phyloP scores from a whole-genome alignment of 1,284 basidiomycete genomes.

The Melampsora medusae region DNA sequence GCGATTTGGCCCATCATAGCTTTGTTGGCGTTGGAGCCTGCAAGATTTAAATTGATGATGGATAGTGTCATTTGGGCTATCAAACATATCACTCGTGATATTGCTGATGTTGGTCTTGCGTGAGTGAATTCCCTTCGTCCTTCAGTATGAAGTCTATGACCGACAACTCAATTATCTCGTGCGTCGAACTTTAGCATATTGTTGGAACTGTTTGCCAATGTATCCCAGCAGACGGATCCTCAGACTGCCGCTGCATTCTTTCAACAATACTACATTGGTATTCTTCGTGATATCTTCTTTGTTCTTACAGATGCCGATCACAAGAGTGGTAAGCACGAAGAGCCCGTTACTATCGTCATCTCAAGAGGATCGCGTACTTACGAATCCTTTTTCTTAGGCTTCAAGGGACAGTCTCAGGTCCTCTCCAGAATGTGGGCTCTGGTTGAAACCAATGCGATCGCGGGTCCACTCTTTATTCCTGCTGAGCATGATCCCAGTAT shows the following conservation, averaged over 20 bases:
- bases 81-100: constrained; percentile 99
- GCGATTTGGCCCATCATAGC: constrained; percentile 60
- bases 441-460: constrained; percentile 77
- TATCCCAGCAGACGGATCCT: constrained; percentile 71
- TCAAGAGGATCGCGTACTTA: not conserved
- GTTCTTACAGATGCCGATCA: constrained; percentile 97
- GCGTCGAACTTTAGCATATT: constrained; percentile 62
- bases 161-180: not conserved
- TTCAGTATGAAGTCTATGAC: not conserved
- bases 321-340: constrained; percentile 68
- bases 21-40: constrained; percentile 78
- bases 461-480: constrained; percentile 68
- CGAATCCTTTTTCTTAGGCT: constrained; percentile 46
- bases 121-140: constrained; percentile 9
- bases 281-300: constrained; percentile 95
- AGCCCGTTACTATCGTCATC: not conserved
- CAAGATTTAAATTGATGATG: constrained; percentile 96
- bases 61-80: constrained; percentile 99
- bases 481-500: constrained; percentile 66
- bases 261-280: constrained; percentile 86
- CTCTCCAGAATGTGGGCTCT: constrained; percentile 91
- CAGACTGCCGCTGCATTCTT: constrained; percentile 78
- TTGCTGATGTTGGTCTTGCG: constrained; percentile 92
- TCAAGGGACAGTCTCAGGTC: constrained; percentile 54
- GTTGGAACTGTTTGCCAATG: constrained; percentile 93